Percentiles rank a stretch among this genome's conserved stretches.
phyloP scores from a whole-genome alignment of 2,329 filamentous ascomycete genomes.

The Penicillium sp. region DNA sequence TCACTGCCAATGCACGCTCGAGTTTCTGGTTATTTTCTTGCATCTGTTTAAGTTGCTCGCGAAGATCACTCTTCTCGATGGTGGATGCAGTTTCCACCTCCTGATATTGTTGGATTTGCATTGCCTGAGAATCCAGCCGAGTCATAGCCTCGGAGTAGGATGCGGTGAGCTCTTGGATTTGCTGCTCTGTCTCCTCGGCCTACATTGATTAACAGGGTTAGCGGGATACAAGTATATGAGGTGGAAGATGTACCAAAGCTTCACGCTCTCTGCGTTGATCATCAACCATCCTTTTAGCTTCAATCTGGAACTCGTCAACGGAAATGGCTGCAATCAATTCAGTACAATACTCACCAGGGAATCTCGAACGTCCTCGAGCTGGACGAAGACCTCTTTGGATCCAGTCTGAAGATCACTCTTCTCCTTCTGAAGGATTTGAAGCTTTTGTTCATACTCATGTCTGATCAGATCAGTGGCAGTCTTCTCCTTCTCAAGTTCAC shows the following conservation, averaged over 20 bases:
- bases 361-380: slow-evolving; percentile 19
- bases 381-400: slow-evolving; percentile 11
- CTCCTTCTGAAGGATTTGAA: slow-evolving; percentile 24
- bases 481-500: slow-evolving; percentile 32
- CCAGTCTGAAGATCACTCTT: slow-evolving; percentile 23
- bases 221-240: neutral
- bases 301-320: slow-evolving; percentile 19
- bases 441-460: slow-evolving; percentile 28
- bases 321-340: neutral
- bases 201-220: slow-evolving; percentile 15
- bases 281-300: slow-evolving; percentile 13
- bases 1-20: slow-evolving; percentile 12
- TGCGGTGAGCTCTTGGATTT: slow-evolving; percentile 18
- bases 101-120: slow-evolving; percentile 21
- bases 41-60: slow-evolving; percentile 19
- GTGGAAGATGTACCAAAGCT: slow-evolving; percentile 15
- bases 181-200: slow-evolving; percentile 18
- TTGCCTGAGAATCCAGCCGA: slow-evolving; percentile 12
- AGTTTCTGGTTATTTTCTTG: slow-evolving; percentile 20
- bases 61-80: slow-evolving; percentile 16
- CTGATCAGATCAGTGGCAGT: slow-evolving; percentile 28
- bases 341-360: slow-evolving; percentile 23
- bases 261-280: slow-evolving; percentile 12
- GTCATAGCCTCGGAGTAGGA: slow-evolving; percentile 9
- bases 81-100: slow-evolving; percentile 16